A percentile compares a stretch with the other conserved stretches of the same genome.
These are phyloP conservation scores for Botrytis fabae DNA, from an alignment of 2,329 filamentous ascomycete genomes.

Conservation along the genomic window DNA sequence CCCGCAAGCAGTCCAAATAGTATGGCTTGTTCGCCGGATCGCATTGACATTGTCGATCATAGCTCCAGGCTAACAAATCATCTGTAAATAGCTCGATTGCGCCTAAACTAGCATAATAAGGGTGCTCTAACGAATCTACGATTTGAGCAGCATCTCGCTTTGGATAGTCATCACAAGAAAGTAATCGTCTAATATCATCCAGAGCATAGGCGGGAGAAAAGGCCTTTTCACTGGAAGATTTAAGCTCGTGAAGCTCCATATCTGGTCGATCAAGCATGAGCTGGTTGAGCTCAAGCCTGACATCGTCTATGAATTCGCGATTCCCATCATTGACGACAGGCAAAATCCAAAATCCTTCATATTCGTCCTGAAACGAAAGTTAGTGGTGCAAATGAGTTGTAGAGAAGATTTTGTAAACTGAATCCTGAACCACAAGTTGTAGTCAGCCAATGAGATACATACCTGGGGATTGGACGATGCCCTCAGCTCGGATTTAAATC, in stretches of 20 bases:
- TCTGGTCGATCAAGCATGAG: constrained; percentile 30
- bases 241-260: constrained; percentile 28
- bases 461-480: constrained; percentile 42
- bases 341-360: constrained; percentile 39
- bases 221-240: constrained; percentile 9
- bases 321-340: constrained; percentile 35
- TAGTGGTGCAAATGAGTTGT: not conserved
- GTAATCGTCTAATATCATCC: constrained; percentile 35
- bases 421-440: not conserved
- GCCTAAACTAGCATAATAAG: constrained; percentile 62
- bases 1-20: constrained; percentile 66
- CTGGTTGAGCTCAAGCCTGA: constrained; percentile 54
- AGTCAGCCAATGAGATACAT: constrained; percentile 30
- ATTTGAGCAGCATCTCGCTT: constrained; percentile 35
- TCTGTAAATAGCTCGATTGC: constrained; percentile 63
- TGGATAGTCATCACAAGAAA: constrained; percentile 38
- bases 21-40: constrained; percentile 57
- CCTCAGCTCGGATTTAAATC: constrained; percentile 50
- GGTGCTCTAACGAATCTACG: constrained; percentile 43
- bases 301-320: constrained; percentile 55
- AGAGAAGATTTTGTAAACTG: not conserved
- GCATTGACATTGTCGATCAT: constrained; percentile 56
- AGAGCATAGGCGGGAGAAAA: constrained; percentile 29
- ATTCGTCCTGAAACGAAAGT: constrained; percentile 32
- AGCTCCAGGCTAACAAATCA: constrained; percentile 60